Base-by-base conservation (phyloP, 2,329 filamentous ascomycete species). In the Zasmidium angulare region DNA sequence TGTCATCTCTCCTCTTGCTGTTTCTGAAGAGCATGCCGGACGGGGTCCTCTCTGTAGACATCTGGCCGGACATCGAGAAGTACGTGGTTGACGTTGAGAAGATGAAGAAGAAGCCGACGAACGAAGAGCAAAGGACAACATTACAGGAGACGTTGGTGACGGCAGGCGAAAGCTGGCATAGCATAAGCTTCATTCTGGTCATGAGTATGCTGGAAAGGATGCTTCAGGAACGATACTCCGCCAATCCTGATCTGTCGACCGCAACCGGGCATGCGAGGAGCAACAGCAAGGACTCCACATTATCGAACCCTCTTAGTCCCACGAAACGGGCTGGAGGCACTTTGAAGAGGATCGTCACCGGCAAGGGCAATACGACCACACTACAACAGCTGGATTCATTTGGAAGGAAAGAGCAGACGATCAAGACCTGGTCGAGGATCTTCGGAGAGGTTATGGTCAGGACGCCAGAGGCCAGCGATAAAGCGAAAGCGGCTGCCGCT, bases 111-210 rank as follows among this genome's bases (percentile, higher is more conserved):
- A 74, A 78, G 21, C 69, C 77, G 10, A 74, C 76, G 3, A 71
- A 73, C 46, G 85, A 88, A 57, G 85, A 87, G 49, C 78, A 82
- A 48, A 82, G 84, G 62, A 80, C 81, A 43, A 80, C 79, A 72
- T 77, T 95, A 1, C 84, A 96, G 3, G 93, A 97, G 65, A 82
- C 88, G 1, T 81, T 97, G 1, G 84, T 88, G 0, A 79, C 83
- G 1, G 82, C 85, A 0, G 89, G 91, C 0, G 88, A 88, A 52
- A 17, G 12, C n/a, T 43, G 36, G 36, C 89, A 96, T 75, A 95
- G 91, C 71, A 93, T 96, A 56, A 89, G 89, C 0, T 96, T 97
- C 69, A 89, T 96, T 1, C 92, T 97, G 64, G 78, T 97, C 17
- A 91, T 89, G 0, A 87, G 90, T 9, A 93, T 92, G 75, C 81